Conservation (phyloP, 495 filamentous ascomycete genomes). For the Penicillium subrubescens region DNA sequence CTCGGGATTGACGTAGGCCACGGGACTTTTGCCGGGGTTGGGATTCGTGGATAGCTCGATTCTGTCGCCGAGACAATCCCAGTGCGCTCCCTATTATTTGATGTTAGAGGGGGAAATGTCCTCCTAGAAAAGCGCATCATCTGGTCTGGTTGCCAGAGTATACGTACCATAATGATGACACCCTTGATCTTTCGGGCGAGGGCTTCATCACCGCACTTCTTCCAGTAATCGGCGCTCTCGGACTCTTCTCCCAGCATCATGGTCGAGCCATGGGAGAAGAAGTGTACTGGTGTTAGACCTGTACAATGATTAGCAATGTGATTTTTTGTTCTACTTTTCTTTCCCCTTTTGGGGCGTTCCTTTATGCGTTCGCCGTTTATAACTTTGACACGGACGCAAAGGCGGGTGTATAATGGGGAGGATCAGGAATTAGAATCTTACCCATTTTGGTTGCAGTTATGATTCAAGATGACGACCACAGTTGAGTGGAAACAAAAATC, state of each 20-base stretch:
- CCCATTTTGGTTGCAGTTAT: background rate
- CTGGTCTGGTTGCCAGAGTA: background rate
- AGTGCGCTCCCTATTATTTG: conserved; percentile 56
- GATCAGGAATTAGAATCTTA: background rate
- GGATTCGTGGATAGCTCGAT: conserved; percentile 61
- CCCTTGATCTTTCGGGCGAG: conserved; percentile 57
- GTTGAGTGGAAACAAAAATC: background rate
- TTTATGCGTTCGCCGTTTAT: background rate
- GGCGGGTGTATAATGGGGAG: background rate
- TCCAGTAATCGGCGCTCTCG: conserved; percentile 61
- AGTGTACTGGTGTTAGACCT: conserved; percentile 57
- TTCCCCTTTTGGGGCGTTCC: background rate
- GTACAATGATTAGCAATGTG: background rate
- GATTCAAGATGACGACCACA: background rate
- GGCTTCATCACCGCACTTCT: conserved; percentile 60
- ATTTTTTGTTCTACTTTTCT: background rate
- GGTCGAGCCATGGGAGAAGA: conserved; percentile 69
- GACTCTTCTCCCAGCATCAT: conserved; percentile 68
- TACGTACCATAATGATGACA: conserved; percentile 61
- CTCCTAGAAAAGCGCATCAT: background rate
- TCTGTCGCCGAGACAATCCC: conserved; percentile 50
- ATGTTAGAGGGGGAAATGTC: background rate
- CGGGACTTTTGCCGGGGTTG: conserved; percentile 54
- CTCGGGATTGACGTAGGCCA: conserved; percentile 59
- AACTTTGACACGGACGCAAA: background rate